A percentile compares a stretch with the other conserved stretches of the same genome.
These are phyloP conservation scores for Populus trichocarpa DNA, from an alignment of 441 rosid species.

Conservation along the genomic window DNA sequence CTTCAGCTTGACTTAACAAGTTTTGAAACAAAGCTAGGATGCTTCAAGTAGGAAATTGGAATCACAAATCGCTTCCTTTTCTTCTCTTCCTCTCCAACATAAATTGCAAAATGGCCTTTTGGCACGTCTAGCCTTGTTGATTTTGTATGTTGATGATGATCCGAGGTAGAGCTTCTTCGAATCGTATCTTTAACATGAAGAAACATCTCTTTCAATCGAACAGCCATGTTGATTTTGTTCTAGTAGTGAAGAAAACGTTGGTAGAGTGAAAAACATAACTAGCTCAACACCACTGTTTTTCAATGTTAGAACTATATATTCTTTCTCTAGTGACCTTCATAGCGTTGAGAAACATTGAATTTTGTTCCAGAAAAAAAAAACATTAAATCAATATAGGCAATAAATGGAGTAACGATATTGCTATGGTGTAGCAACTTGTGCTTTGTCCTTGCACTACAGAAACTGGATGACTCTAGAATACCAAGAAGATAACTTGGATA, in stretches of 20 bases:
- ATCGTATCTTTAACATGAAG: neutral
- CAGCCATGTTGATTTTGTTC: neutral
- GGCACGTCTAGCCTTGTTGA: neutral
- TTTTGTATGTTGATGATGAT: neutral
- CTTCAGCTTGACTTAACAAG: slow-evolving; percentile 37
- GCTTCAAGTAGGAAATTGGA: slow-evolving; percentile 35
- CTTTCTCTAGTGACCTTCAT: neutral
- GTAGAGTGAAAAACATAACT: neutral
- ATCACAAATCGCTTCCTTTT: slow-evolving; percentile 33
- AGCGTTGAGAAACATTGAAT: neutral
- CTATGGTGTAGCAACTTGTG: neutral
- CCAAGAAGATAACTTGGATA: neutral
- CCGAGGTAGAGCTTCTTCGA: neutral
- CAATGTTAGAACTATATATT: neutral
- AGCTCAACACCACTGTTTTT: neutral
- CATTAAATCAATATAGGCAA: neutral
- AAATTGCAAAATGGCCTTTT: slow-evolving; percentile 27
- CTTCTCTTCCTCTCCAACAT: slow-evolving; percentile 32
- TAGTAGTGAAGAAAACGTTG: neutral
- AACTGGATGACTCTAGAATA: neutral
- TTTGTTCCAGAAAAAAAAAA: neutral
- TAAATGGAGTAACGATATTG: neutral
- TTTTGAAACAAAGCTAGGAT: slow-evolving; percentile 40
- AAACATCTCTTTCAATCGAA: neutral
- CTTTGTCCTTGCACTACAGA: too few relatives aligned